A percentile compares a stretch with the other conserved stretches of the same genome.
Conservation (phyloP, 768 basidiomycete species). For the Mycena galopus region DNA sequence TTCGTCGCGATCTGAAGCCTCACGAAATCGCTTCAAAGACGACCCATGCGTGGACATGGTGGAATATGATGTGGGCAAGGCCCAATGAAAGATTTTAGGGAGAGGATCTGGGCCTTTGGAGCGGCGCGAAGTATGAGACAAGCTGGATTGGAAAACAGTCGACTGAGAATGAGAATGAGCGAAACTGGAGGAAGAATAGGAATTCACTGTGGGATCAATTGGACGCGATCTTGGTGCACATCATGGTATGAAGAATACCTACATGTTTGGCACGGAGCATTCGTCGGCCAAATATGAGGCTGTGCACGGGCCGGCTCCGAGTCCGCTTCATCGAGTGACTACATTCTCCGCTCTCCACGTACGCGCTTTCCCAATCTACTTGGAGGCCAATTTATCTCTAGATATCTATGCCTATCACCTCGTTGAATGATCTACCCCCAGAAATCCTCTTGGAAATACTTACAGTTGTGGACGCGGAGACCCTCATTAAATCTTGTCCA, state of each 20-base stretch:
- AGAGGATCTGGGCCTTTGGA: slow-evolving; percentile 14
- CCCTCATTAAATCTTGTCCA: neutral
- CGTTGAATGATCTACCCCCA: neutral
- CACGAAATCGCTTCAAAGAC: slow-evolving; percentile 30
- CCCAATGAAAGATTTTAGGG: slow-evolving; percentile 17
- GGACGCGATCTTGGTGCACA: neutral
- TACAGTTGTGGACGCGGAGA: neutral
- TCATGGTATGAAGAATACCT: no score
- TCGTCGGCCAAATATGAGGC: no score
- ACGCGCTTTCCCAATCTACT: no score
- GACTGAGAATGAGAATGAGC: slow-evolving; percentile 6
- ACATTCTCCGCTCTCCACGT: no score
- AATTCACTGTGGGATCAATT: neutral
- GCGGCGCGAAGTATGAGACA: neutral
- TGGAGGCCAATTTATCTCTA: no score
- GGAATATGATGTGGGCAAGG: slow-evolving; percentile 4
- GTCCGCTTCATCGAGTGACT: no score
- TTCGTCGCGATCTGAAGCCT: slow-evolving; percentile 21
- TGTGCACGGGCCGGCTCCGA: no score
- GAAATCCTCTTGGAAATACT: slow-evolving; percentile 12
- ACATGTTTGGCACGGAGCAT: no score
- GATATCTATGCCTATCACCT: neutral
- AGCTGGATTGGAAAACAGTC: neutral
- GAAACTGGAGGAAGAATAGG: neutral
- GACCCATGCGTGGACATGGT: slow-evolving; percentile 23